phyloP scores from a whole-genome alignment of 2,329 filamentous ascomycete genomes.

The Mollisiaceae sp. region DNA sequence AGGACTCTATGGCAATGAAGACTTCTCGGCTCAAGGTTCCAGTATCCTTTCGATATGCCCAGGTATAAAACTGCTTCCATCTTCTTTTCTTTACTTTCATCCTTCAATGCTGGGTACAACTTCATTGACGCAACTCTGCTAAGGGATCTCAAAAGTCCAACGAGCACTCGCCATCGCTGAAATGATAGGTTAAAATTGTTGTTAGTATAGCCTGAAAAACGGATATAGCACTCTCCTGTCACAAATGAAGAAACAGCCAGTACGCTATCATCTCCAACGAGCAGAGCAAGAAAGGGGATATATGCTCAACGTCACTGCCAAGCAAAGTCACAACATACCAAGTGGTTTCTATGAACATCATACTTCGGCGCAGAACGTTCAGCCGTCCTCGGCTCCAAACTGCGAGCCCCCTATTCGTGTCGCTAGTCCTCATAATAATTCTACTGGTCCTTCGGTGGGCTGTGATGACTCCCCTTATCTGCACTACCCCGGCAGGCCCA shows the following conservation, averaged over 20 bases:
- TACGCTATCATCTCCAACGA: slow-evolving; percentile 1
- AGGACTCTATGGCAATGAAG: neutral
- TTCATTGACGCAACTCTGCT: neutral
- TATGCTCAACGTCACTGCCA: neutral
- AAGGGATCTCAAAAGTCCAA: neutral
- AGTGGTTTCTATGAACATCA: neutral
- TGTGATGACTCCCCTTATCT: neutral
- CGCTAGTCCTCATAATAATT: neutral
- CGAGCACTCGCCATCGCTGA: neutral
- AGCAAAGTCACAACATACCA: neutral
- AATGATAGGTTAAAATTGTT: neutral
- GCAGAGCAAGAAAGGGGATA: neutral
- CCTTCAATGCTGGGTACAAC: too few species aligned
- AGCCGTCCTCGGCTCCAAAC: neutral
- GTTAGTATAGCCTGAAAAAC: neutral
- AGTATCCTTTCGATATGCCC: neutral
- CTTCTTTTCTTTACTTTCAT: neutral
- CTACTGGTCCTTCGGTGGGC: neutral
- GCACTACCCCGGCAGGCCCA: neutral
- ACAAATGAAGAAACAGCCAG: neutral
- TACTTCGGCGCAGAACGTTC: neutral
- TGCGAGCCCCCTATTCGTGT: neutral
- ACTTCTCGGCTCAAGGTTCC: neutral
- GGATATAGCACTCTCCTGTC: neutral
- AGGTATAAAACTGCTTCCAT: neutral